These are phyloP conservation scores for Trifolium repens DNA, from an alignment of 306 rosid species.

Conservation along the genomic window DNA sequence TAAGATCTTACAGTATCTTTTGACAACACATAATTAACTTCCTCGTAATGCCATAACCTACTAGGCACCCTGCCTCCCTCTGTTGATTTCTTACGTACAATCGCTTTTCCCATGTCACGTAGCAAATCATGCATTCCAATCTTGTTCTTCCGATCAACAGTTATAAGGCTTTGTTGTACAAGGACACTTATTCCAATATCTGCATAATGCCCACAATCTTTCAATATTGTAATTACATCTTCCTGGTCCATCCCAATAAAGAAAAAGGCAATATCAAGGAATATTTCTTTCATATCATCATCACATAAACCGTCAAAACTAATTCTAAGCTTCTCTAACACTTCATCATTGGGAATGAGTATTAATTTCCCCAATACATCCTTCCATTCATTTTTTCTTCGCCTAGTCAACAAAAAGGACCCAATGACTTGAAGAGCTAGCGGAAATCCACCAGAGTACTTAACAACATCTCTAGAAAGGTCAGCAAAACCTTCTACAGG, in stretches of 20 bases:
- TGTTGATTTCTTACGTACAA: too few species aligned
- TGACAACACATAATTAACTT: neutral
- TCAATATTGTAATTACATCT: constrained; percentile 3
- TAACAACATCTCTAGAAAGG: constrained; percentile 1
- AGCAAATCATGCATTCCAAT: neutral
- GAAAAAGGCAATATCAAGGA: constrained; percentile 33
- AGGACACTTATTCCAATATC: constrained; percentile 14
- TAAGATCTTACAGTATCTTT: neutral
- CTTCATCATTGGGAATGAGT: constrained; percentile 7
- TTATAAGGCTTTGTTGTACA: constrained; percentile 5
- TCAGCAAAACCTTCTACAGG: neutral
- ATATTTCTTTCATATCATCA: too few species aligned
- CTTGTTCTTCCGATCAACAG: neutral
- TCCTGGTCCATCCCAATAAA: constrained; percentile 23
- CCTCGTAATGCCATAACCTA: too few species aligned
- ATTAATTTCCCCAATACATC: constrained; percentile 12
- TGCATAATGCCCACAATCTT: neutral
- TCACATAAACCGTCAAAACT: constrained; percentile 11
- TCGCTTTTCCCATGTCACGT: constrained; percentile 25
- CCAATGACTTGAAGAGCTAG: neutral
- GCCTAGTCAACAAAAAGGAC: neutral
- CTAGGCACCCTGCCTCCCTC: too few species aligned
- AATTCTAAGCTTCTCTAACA: constrained; percentile 23
- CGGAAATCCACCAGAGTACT: neutral
- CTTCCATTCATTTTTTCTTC: neutral